Percentiles rank a stretch among this genome's conserved stretches.
Evolutionary conservation across 2,329 filamentous ascomycete genomes (phyloP).

Genomic region (Lachnellula subtilissima): DNA sequence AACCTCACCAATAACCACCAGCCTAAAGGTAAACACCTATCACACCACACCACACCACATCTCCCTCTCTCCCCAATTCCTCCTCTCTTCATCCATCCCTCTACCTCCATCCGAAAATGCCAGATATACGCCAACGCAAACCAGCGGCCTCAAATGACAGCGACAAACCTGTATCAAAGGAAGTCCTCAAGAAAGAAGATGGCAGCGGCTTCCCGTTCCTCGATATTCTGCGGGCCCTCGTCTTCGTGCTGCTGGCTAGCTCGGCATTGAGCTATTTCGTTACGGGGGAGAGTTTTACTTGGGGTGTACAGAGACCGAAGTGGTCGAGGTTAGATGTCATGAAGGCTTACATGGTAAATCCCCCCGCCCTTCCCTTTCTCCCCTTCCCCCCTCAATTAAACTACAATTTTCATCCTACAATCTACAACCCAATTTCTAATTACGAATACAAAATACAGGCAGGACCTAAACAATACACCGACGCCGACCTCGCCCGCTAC

Average conservation of each 20-base stretch:
- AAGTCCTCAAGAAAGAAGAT: conserved; percentile 26
- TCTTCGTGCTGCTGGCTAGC: conserved; percentile 24
- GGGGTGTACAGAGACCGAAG: conserved; percentile 24
- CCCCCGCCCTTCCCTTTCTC: not conserved
- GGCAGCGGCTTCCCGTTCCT: conserved; percentile 19
- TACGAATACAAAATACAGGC: conserved; percentile 32
- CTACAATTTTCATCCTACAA: not conserved
- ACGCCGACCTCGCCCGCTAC: conserved; percentile 66
- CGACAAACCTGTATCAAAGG: not conserved
- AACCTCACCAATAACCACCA: not conserved
- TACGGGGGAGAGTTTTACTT: conserved; percentile 27
- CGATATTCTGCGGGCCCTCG: conserved; percentile 26
- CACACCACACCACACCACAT: not conserved
- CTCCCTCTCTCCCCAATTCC: not conserved
- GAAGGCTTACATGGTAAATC: conserved; percentile 24
- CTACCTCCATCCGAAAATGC: not conserved
- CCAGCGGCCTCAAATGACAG: not conserved
- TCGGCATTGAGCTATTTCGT: conserved; percentile 28
- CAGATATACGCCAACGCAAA: conserved; percentile 5
- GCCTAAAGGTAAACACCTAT: not conserved
- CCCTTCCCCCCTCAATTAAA: not conserved
- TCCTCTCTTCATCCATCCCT: not conserved
- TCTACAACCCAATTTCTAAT: not conserved
- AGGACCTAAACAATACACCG: conserved; percentile 66
- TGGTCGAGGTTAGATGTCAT: conserved; percentile 22